A percentile compares a stretch with the other conserved stretches of the same genome.
These are phyloP conservation scores for Limonium bicolor DNA, from an alignment of 148 eudicot genomes.

Conservation along the genomic window DNA sequence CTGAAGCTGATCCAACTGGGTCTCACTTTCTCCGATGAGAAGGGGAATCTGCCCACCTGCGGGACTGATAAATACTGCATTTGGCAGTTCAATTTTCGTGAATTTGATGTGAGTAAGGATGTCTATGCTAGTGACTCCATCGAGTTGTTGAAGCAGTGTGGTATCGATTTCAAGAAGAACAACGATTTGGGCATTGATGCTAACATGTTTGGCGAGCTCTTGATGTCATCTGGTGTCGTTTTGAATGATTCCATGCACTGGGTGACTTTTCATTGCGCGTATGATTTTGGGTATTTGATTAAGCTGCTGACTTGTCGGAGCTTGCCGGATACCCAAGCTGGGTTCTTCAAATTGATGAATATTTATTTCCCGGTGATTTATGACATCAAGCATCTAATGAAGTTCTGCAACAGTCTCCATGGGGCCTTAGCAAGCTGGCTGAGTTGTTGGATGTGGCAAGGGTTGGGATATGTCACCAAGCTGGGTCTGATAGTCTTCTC, in stretches of 20 bases:
- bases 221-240: constrained; percentile 8
- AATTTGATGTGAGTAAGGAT: constrained; percentile 4
- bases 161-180: constrained; percentile 11
- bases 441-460: constrained; percentile 1
- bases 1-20: constrained; percentile 9
- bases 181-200: constrained; percentile 8
- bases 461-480: background rate
- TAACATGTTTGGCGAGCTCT: constrained; percentile 2
- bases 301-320: background rate
- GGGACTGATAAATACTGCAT: constrained; percentile 5
- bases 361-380: constrained; percentile 5
- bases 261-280: constrained; percentile 4
- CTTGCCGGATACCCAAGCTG: background rate
- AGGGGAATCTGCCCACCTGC: constrained; percentile 9
- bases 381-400: constrained; percentile 12
- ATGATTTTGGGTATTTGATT: constrained; percentile 8
- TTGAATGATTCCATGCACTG: background rate
- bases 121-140: constrained; percentile 3
- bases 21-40: constrained; percentile 5
- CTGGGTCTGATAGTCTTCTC: constrained; percentile 5
- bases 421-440: constrained; percentile 3
- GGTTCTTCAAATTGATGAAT: constrained; percentile 6
- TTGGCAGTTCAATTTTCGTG: constrained; percentile 10
- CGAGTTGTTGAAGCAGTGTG: constrained; percentile 5
- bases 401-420: background rate